Conservation (phyloP, 371 early-diverging fungal genomes). For the Mortierella sp. region DNA sequence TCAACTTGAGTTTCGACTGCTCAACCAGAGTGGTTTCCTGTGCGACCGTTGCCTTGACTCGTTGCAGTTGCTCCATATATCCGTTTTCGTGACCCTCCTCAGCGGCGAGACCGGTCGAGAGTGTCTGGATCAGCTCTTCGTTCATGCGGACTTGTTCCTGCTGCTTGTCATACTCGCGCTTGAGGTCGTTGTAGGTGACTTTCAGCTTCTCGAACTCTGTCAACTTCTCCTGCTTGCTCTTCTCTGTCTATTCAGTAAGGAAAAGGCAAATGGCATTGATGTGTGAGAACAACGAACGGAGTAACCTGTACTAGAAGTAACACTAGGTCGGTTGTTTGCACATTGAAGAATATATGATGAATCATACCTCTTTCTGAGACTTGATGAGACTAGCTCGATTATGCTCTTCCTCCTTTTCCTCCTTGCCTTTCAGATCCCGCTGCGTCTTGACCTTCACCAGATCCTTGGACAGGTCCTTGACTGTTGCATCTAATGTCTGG, state of each 20-base stretch:
- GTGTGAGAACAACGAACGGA: background rate
- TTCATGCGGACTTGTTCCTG: slow-evolving; percentile 74
- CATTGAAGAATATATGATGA: no score
- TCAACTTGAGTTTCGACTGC: slow-evolving; percentile 53
- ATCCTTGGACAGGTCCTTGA: slow-evolving; percentile 83
- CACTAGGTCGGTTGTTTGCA: no score
- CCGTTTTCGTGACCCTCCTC: slow-evolving; percentile 94
- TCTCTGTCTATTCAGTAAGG: slow-evolving; percentile 59
- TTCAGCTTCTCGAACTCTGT: slow-evolving; percentile 62
- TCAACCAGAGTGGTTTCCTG: slow-evolving; percentile 51
- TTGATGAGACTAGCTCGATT: slow-evolving; percentile 56
- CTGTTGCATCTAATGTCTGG: slow-evolving; percentile 72
- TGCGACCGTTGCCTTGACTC: slow-evolving; percentile 57
- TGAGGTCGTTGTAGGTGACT: slow-evolving; percentile 72
- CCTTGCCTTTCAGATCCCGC: slow-evolving; percentile 77
- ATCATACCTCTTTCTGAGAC: slow-evolving; percentile 64
- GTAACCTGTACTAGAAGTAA: background rate
- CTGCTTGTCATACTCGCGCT: slow-evolving; percentile 75
- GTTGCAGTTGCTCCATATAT: slow-evolving; percentile 93
- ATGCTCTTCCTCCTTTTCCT: slow-evolving; percentile 82
- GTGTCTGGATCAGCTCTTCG: slow-evolving; percentile 91
- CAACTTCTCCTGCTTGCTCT: slow-evolving; percentile 67
- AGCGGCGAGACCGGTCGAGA: slow-evolving; percentile 93
- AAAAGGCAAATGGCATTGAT: background rate
- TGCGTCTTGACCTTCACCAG: slow-evolving; percentile 87